Evolutionary conservation across 164 flowering plant species (phyloP).

Genomic region (Santalum album): DNA sequence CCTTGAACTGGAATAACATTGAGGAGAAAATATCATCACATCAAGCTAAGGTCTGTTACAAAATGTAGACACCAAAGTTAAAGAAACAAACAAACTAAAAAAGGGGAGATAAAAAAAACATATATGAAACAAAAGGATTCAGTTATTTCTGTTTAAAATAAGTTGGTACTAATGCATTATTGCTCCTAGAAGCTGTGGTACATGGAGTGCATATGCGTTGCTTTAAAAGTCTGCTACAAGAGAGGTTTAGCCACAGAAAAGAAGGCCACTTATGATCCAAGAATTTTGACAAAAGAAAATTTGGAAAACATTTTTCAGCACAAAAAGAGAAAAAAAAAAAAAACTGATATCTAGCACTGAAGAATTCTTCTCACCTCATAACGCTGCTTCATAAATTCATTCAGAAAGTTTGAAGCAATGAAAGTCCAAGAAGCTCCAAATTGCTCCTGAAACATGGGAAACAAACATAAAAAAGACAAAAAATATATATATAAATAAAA

Average conservation of each 20-base stretch:
- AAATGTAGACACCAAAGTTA: not conserved
- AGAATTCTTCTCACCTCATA: conserved; percentile 56
- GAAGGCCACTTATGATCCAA: too few species aligned
- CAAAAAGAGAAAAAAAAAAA: not conserved
- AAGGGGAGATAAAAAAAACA: too few species aligned
- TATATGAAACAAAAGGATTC: not conserved
- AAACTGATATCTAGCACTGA: not conserved
- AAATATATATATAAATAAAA: not conserved
- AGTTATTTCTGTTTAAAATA: not conserved
- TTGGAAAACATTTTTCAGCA: not conserved
- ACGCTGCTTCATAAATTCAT: conserved; percentile 53
- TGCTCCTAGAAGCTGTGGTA: not conserved
- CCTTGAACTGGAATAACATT: conserved; percentile 54
- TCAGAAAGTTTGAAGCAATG: conserved; percentile 65
- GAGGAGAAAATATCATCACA: not conserved
- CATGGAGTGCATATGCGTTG: too few species aligned
- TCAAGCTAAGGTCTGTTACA: not conserved
- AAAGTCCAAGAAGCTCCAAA: conserved; percentile 76
- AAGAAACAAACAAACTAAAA: not conserved
- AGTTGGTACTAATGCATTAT: not conserved
- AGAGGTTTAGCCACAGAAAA: too few species aligned
- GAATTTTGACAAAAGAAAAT: too few species aligned
- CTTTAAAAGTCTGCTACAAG: too few species aligned
- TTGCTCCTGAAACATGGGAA: conserved; percentile 70
- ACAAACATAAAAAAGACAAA: conserved; percentile 4